These are phyloP conservation scores for Aegilops tauschii DNA, from an alignment of 176 grass and related monocot genomes.

Conservation along the genomic window DNA sequence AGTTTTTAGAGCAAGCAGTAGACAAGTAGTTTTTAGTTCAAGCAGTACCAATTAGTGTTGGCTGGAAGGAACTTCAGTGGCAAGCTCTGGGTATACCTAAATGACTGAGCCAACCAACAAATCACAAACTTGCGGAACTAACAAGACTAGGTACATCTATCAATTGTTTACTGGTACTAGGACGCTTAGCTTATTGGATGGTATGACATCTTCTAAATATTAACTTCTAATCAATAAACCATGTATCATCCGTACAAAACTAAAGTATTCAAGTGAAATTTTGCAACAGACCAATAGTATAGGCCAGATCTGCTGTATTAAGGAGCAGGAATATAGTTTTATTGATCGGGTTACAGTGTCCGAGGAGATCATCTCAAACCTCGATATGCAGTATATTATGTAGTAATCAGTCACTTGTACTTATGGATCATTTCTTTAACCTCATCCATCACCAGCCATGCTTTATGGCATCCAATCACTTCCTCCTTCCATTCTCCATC, in stretches of 20 bases:
- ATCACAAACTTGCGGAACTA: too few species aligned
- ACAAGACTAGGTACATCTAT: too few species aligned
- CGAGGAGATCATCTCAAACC: not conserved
- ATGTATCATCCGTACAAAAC: not conserved
- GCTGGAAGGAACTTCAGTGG: too few species aligned
- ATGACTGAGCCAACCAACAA: too few species aligned
- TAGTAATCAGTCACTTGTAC: conserved; percentile 46
- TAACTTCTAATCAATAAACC: not conserved
- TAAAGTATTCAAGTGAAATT: not conserved
- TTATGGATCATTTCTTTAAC: conserved; percentile 95
- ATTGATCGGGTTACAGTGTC: conserved; percentile 3
- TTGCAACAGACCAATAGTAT: not conserved
- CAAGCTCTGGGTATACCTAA: too few species aligned
- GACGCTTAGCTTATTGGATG: too few species aligned
- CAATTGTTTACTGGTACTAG: too few species aligned
- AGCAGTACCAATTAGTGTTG: too few species aligned
- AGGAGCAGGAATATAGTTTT: conserved; percentile 24
- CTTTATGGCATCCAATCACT: conserved; percentile 91
- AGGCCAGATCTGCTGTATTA: not conserved
- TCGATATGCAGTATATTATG: conserved; percentile 15
- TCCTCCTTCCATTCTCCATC: conserved; percentile 85
- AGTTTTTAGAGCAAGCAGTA: too few species aligned
- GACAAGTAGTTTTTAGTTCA: too few species aligned
- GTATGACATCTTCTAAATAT: not conserved
- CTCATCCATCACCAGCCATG: conserved; percentile 96